Evolutionary conservation across 768 basidiomycete species (phyloP), one percentile per base, ranked within the genome.

Genomic region (Lactarius hengduanensis): DNA sequence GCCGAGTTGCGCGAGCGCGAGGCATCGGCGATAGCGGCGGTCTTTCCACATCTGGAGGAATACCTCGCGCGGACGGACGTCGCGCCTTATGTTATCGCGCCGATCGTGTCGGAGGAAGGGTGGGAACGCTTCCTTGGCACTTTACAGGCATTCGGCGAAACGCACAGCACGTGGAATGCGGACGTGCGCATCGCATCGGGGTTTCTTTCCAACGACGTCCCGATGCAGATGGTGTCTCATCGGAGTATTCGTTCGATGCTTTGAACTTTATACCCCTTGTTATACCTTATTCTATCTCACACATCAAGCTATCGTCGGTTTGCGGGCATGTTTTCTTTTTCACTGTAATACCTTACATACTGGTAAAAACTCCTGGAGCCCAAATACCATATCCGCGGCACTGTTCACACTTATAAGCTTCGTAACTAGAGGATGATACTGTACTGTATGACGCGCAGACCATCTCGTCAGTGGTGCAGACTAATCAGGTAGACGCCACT

Each of bases 1-100:
- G 75, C 79, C 62, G 74, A 74, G 11, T 84, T 87, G 70, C 79
- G 63, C 16, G 66, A 71, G 50, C 62, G 72, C 63, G 73, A 73
- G 66, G 67, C 62, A 0, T 57, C 59, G 22, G 73, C 75, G 50
- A 30, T 70, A 43, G 72, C 73, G 43, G 68, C 66, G 11, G 71
- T 73, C 32, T 68, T 75, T 15, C 70, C 70, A 1, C 61, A 57
- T 40, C 57, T 74, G 8, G 72, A 71, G 3, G 68, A 65, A 22
- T 68, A 60, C 32, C 64, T 74, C 28, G 55, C 28, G 26, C 38
- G 60, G 38, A 66, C 60, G 56, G 66, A 62, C 5, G 67, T 66
- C 16, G 64, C 32, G 53, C 62, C 59, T 1, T 74, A 72, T 59
- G 28, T 66, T 7, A 13, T 22, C 2, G 68, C 70, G 8, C 72